Evolutionary conservation across 371 early-diverging fungal species (phyloP).

Genomic region (Mucor saturninus): DNA sequence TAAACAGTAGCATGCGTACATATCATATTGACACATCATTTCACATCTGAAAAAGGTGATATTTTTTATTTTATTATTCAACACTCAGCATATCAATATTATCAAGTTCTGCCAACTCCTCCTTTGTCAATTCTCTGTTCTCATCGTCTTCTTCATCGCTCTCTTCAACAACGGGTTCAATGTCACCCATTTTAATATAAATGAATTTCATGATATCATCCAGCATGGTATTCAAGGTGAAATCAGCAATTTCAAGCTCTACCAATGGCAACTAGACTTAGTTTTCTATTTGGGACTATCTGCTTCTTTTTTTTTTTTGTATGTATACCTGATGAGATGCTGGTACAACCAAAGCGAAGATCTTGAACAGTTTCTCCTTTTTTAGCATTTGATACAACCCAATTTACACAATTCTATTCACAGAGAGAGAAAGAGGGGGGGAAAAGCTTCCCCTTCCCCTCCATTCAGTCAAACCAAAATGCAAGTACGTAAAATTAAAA

Average conservation of each 20-base stretch:
- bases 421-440: background rate
- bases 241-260: conserved; percentile 47
- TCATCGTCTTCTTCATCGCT: conserved; percentile 7
- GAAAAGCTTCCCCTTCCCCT: too few species aligned
- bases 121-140: conserved; percentile 21
- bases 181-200: conserved; percentile 44
- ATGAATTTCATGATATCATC: conserved; percentile 43
- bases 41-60: background rate
- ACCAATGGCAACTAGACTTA: background rate
- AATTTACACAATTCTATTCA: conserved; percentile 38
- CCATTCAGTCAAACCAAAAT: background rate
- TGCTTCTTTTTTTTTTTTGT: background rate
- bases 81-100: conserved; percentile 31
- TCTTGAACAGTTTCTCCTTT: conserved; percentile 36
- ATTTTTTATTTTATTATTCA: conserved; percentile 4
- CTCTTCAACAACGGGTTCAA: conserved; percentile 23
- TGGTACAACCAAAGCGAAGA: conserved; percentile 42
- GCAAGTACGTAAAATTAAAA: conserved; percentile 11
- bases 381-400: conserved; percentile 28
- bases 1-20: background rate
- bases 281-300: background rate
- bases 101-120: conserved; percentile 36
- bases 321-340: conserved; percentile 39
- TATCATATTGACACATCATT: background rate
- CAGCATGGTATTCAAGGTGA: conserved; percentile 35